A percentile compares a stretch with the other conserved stretches of the same genome.
Conservation (phyloP, 2,329 filamentous ascomycete genomes). For the Boeremia lycopersici region DNA sequence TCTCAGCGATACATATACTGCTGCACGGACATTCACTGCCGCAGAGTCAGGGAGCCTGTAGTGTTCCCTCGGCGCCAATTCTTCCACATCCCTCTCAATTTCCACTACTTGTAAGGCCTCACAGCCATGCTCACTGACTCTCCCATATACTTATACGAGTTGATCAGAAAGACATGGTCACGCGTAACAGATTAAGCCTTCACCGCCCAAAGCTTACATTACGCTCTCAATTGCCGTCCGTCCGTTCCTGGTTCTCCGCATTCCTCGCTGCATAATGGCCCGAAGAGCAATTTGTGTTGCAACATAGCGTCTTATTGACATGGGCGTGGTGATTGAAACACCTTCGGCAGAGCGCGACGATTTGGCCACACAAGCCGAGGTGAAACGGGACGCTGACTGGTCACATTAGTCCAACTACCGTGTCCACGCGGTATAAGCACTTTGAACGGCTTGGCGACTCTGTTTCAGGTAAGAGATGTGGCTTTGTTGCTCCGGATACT, state of each 20-base stretch:
- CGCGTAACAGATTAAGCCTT: neutral
- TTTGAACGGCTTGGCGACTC: slow-evolving; percentile 26
- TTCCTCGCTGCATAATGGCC: slow-evolving; percentile 9
- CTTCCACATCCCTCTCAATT: slow-evolving; percentile 27
- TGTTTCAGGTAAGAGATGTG: slow-evolving; percentile 13
- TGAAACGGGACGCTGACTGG: slow-evolving; percentile 32
- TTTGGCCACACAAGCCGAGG: slow-evolving; percentile 15
- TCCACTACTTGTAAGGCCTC: slow-evolving; percentile 15
- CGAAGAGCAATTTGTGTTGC: neutral
- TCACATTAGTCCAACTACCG: slow-evolving; percentile 24
- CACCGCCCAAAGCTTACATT: slow-evolving; percentile 3
- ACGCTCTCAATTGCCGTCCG: neutral
- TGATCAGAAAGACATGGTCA: slow-evolving; percentile 1
- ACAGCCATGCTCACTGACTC: slow-evolving; percentile 1
- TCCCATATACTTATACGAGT: slow-evolving; percentile 3
- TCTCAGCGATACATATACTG: slow-evolving; percentile 14
- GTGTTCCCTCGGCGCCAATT: slow-evolving; percentile 26
- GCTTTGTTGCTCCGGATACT: neutral
- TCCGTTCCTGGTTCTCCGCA: slow-evolving; percentile 3
- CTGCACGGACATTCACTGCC: neutral
- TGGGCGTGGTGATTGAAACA: slow-evolving; percentile 1
- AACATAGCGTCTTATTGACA: neutral
- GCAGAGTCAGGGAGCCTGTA: neutral
- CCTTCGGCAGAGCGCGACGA: neutral
- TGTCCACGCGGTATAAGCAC: slow-evolving; percentile 22